phyloP scores from a whole-genome alignment of 1,284 basidiomycete genomes.

The Cutaneotrichosporon sp. region DNA sequence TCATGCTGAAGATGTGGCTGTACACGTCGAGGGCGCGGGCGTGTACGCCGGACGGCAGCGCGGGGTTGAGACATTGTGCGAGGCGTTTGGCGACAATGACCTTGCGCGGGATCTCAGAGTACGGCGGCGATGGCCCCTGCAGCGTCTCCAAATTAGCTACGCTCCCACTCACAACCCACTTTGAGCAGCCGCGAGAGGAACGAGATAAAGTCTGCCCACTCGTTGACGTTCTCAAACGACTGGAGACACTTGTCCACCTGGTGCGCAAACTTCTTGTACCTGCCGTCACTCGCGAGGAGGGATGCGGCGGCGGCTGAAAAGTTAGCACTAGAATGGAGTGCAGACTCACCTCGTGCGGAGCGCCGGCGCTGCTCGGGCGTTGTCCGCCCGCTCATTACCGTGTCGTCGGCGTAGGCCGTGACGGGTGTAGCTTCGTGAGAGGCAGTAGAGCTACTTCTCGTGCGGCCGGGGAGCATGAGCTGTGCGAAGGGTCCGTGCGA shows the following conservation, averaged over 20 bases:
- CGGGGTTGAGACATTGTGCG: conserved; percentile 94
- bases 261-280: conserved; percentile 89
- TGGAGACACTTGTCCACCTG: conserved; percentile 88
- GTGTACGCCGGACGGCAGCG: conserved; percentile 92
- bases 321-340: neutral
- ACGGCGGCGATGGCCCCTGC: conserved; percentile 75
- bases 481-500: conserved; percentile 35
- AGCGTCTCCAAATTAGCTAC: conserved; percentile 56
- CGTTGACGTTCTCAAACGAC: conserved; percentile 92
- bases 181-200: conserved; percentile 93
- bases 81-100: conserved; percentile 90
- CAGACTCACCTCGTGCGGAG: conserved; percentile 33
- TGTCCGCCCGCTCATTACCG: conserved; percentile 24
- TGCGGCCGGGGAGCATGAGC: conserved; percentile 36
- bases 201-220: conserved; percentile 99
- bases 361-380: conserved; percentile 41
- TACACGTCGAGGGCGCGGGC: conserved; percentile 95
- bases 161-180: conserved; percentile 51
- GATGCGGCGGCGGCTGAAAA: conserved; percentile 32
- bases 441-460: conserved; percentile 31
- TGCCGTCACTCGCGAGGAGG: conserved; percentile 60
- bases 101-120: conserved; percentile 93
- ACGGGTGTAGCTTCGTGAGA: conserved; percentile 24
- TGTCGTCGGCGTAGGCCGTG: conserved; percentile 30
- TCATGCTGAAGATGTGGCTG: conserved; percentile 77